Conservation (phyloP, 1,139 yeast species). For the Debaryomycetaceae sp. region DNA sequence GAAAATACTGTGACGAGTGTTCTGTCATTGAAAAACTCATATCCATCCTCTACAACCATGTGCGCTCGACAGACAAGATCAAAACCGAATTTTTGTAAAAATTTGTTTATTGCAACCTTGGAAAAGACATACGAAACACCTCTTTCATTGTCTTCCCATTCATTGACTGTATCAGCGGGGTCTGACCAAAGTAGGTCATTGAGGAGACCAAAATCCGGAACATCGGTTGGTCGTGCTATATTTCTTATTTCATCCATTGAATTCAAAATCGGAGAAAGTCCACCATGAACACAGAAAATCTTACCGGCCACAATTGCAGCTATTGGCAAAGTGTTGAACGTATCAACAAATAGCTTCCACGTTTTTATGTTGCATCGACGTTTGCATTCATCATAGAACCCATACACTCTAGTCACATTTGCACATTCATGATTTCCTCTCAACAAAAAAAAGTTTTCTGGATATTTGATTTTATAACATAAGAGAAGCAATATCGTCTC, state of each 20-base stretch:
- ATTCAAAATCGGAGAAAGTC: constrained; percentile 85
- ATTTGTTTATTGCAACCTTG: constrained; percentile 87
- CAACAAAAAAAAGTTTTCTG: constrained; percentile 77
- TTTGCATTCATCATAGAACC: constrained; percentile 86
- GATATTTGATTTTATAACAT: constrained; percentile 76
- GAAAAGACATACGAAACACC: constrained; percentile 97
- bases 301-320: constrained; percentile 96
- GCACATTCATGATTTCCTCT: constrained; percentile 89
- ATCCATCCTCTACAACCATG: constrained; percentile 98
- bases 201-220: constrained; percentile 90
- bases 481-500: constrained; percentile 72
- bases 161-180: constrained; percentile 91
- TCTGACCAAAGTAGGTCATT: constrained; percentile 95
- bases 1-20: constrained; percentile 91
- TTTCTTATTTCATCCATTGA: constrained; percentile 89
- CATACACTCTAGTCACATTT: constrained; percentile 77
- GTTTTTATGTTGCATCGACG: constrained; percentile 74
- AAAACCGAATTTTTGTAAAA: constrained; percentile 80
- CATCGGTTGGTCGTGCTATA: constrained; percentile 94
- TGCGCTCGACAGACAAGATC: constrained; percentile 96
- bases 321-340: constrained; percentile 89
- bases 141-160: constrained; percentile 98
- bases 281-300: constrained; percentile 97
- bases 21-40: constrained; percentile 92
- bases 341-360: constrained; percentile 91